Evolutionary conservation across 352 stramenopile genomes (phyloP), one percentile per base, ranked within the genome.

Genomic region (Phytophthora sansomeana): DNA sequence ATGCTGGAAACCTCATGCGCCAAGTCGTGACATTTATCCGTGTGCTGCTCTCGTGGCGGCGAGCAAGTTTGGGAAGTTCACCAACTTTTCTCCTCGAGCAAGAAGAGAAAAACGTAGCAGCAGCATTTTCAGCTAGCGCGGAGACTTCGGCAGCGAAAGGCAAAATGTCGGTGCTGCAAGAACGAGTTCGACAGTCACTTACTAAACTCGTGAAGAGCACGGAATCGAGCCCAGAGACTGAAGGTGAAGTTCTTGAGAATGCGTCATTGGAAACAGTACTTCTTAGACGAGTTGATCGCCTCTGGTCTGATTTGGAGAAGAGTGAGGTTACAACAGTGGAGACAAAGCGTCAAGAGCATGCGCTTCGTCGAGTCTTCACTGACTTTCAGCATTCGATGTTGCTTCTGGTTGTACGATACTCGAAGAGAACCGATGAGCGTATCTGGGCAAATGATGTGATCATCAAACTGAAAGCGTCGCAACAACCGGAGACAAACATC

Each of bases 21-120:
- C 55, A 75, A 16, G 51, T 89, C 14, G 76, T 84, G 16, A 62
- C 59, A 9, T 72, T 81, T 13, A 54, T 90, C 14, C 68, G 79
- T 29, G 71, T 81, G 14, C 49, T 85, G 10, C 39, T 85, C 0
- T 56, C 69, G 3, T 89, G 81, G 79, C 53, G 69, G 33, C 67
- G 65, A 56, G 36, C 63, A 29, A 66, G 44, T 43, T 28, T 63
- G 7, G 60, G 43, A 4, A 67, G 29, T n/a, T 67, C 60, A 11
- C 41, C 60, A 13, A 29, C 35, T 5, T 59, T 53, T 38, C 19
- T 75, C 16, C 60, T 71, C 10, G 61, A 75, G 9, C 54, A 59
- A 63, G 67, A 71, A 26, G 67, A 67, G 49, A 70, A 58, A 28
- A 59, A 63, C 11, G 30, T 67, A 13, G 55, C 61, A 43, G 49